Evolutionary conservation across 2,329 filamentous ascomycete species (phyloP).

Genomic region (Hypocreales sp.): DNA sequence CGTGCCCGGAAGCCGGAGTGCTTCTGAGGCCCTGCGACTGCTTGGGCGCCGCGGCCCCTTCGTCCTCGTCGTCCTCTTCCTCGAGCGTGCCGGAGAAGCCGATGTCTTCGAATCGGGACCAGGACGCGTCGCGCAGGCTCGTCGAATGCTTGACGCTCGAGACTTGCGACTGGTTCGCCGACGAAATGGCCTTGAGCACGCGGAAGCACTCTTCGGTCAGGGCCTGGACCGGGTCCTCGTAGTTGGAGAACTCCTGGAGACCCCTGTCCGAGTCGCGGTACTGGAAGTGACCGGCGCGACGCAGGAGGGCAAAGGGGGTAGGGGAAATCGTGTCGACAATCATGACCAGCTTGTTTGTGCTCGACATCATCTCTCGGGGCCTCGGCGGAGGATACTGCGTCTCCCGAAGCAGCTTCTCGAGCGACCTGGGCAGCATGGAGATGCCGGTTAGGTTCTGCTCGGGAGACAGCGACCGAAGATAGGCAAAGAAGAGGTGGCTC

Average conservation of each 20-base stretch:
- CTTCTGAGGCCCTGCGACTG: constrained; percentile 37
- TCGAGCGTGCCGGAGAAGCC: constrained; percentile 70
- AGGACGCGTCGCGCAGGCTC: constrained; percentile 69
- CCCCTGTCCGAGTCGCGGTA: constrained; percentile 79
- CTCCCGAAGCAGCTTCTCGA: constrained; percentile 80
- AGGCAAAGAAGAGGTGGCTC: constrained; percentile 95
- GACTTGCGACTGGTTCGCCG: constrained; percentile 70
- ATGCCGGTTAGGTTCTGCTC: constrained; percentile 65
- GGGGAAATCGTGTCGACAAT: constrained; percentile 91
- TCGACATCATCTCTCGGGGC: constrained; percentile 60
- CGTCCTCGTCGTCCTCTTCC: constrained; percentile 52
- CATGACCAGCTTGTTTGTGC: constrained; percentile 86
- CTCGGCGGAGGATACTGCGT: constrained; percentile 85
- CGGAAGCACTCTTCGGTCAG: constrained; percentile 88
- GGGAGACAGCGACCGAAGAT: constrained; percentile 80
- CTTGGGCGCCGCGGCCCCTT: constrained; percentile 25
- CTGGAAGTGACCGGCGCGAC: constrained; percentile 86
- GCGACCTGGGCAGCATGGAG: constrained; percentile 71
- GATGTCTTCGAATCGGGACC: constrained; percentile 93
- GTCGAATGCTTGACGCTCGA: constrained; percentile 57
- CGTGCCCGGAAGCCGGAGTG: constrained; percentile 51
- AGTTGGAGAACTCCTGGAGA: constrained; percentile 74
- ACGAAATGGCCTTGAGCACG: constrained; percentile 77
- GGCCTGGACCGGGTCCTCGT: constrained; percentile 74
- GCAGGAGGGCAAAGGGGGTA: constrained; percentile 79